Percentiles rank a stretch among this genome's conserved stretches.
Evolutionary conservation across 2,329 filamentous ascomycete species (phyloP).

Genomic region (Cladobotryum mycophilum): DNA sequence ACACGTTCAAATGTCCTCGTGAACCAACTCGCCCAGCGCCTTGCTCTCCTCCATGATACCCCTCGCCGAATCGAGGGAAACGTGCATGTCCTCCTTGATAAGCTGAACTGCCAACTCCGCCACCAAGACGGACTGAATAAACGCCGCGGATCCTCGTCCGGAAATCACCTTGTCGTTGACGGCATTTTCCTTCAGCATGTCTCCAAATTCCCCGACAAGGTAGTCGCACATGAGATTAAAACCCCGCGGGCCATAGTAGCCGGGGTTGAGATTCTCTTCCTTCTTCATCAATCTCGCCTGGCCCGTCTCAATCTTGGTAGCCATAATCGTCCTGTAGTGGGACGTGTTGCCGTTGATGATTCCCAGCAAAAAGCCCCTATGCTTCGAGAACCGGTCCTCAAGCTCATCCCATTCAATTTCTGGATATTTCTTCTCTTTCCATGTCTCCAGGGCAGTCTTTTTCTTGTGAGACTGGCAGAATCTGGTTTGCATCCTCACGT

Average conservation of each 20-base stretch:
- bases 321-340: slow-evolving; percentile 54
- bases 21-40: slow-evolving; percentile 59
- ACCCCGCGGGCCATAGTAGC: slow-evolving; percentile 78
- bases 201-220: slow-evolving; percentile 55
- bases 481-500: slow-evolving; percentile 50
- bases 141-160: slow-evolving; percentile 59
- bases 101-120: slow-evolving; percentile 58
- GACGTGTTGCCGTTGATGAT: slow-evolving; percentile 57
- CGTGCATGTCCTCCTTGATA: slow-evolving; percentile 51
- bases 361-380: slow-evolving; percentile 49
- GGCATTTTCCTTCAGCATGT: slow-evolving; percentile 54
- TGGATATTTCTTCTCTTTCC: slow-evolving; percentile 56
- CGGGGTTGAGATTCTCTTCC: slow-evolving; percentile 57
- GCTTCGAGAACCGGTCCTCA: slow-evolving; percentile 48
- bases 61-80: slow-evolving; percentile 37
- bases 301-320: slow-evolving; percentile 48
- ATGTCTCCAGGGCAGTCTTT: slow-evolving; percentile 43
- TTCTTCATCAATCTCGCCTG: slow-evolving; percentile 54
- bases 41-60: slow-evolving; percentile 61
- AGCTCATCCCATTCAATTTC: slow-evolving; percentile 62
- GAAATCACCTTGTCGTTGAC: slow-evolving; percentile 60
- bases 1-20: slow-evolving; percentile 47
- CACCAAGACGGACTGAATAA: slow-evolving; percentile 69
- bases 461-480: slow-evolving; percentile 62
- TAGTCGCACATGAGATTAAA: slow-evolving; percentile 65